Conservation (phyloP, 345 rosid genomes). For the Melaleuca quinquenervia region DNA sequence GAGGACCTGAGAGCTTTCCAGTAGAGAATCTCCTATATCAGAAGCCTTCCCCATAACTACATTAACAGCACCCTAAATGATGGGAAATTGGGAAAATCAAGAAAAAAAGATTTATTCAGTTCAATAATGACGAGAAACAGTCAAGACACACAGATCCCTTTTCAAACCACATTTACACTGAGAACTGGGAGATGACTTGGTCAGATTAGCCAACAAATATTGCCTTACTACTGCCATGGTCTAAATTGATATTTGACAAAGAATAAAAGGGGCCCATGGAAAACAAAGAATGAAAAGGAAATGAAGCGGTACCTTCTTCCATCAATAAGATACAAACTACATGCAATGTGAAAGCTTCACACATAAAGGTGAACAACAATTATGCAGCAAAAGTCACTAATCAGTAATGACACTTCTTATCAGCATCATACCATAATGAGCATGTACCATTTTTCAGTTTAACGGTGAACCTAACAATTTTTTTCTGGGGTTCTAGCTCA, state of each 20-base stretch:
- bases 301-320: background rate
- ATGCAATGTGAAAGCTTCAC: background rate
- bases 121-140: background rate
- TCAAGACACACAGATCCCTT: background rate
- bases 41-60: constrained; percentile 87
- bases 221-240: background rate
- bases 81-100: background rate
- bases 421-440: background rate
- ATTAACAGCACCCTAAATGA: constrained; percentile 63
- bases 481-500: background rate
- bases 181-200: background rate
- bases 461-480: background rate
- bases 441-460: background rate
- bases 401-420: background rate
- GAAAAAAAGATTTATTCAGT: background rate
- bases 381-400: background rate
- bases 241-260: background rate
- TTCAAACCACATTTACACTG: background rate
- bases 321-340: background rate
- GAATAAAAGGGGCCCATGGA: background rate
- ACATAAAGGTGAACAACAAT: background rate
- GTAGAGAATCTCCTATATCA: constrained; percentile 80
- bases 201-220: background rate
- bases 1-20: constrained; percentile 65
- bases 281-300: background rate